Evolutionary conservation across 2,329 filamentous ascomycete genomes (phyloP).

Genomic region (Pseudogymnoascus sp.): DNA sequence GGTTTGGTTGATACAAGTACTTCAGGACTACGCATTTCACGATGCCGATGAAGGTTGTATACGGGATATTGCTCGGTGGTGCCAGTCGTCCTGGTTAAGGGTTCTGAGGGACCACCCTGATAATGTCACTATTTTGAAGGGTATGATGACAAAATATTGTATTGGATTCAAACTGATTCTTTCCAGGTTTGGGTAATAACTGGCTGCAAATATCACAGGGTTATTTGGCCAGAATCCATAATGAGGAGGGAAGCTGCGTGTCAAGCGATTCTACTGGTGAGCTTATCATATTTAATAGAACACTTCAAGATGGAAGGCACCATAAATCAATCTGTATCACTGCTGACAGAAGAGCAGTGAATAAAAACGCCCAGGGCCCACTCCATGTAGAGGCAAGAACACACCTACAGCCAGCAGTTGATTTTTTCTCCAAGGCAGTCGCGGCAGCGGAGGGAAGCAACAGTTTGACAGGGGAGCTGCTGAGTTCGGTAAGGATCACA

Average conservation of each 20-base stretch:
- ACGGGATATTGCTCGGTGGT: conserved; percentile 41
- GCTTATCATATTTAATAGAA: background rate
- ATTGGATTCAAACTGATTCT: conserved; percentile 8
- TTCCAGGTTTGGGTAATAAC: conserved; percentile 38
- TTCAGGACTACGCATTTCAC: conserved; percentile 42
- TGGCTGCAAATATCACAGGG: conserved; percentile 46
- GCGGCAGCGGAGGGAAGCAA: conserved; percentile 33
- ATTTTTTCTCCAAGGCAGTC: conserved; percentile 42
- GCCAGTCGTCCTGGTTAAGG: conserved; percentile 38
- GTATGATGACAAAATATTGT: conserved; percentile 26
- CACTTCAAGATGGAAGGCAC: background rate
- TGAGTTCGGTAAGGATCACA: conserved; percentile 34
- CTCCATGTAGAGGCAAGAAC: conserved; percentile 45
- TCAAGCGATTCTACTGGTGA: conserved; percentile 21
- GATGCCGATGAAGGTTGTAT: conserved; percentile 40
- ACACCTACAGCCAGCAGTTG: conserved; percentile 41
- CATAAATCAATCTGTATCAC: background rate
- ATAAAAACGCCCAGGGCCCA: conserved; percentile 22
- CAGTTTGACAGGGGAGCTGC: conserved; percentile 33
- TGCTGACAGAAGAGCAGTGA: background rate
- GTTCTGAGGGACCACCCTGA: conserved; percentile 37
- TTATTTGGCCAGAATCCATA: conserved; percentile 39
- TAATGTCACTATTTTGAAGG: conserved; percentile 34
- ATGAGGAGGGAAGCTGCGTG: conserved; percentile 31
- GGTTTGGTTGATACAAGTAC: conserved; percentile 34